A percentile compares a stretch with the other conserved stretches of the same genome.
These are phyloP conservation scores for Babesia ovis DNA, from an alignment of 169 alveolate genomes.

Conservation along the genomic window DNA sequence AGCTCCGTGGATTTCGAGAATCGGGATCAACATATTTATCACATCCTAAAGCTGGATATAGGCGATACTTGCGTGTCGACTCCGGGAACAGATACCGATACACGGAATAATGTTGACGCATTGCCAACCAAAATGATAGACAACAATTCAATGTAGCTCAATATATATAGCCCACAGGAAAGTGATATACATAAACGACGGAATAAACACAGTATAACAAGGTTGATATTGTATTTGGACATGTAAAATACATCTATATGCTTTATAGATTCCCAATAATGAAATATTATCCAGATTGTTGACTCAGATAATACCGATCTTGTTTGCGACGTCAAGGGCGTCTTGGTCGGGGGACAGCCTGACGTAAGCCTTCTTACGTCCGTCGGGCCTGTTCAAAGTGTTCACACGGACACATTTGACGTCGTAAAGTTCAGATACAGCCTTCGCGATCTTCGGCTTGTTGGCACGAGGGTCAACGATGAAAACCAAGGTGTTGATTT, in stretches of 20 bases:
- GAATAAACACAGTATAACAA: neutral
- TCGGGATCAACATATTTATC: conserved; percentile 14
- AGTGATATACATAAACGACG: neutral
- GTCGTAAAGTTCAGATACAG: conserved; percentile 91
- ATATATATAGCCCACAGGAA: neutral
- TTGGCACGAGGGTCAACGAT: conserved; percentile 89
- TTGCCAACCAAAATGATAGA: too few species aligned
- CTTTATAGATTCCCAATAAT: neutral
- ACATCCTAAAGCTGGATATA: conserved; percentile 50
- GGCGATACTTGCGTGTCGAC: too few species aligned
- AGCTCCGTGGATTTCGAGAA: conserved; percentile 36
- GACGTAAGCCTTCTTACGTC: conserved; percentile 97
- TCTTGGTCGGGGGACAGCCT: conserved; percentile 93
- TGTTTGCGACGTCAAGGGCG: conserved; percentile 97
- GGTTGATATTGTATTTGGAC: neutral
- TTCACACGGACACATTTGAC: conserved; percentile 91
- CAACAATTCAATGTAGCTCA: too few species aligned
- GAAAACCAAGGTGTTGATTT: conserved; percentile 95
- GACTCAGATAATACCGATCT: conserved; percentile 94
- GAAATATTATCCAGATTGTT: conserved; percentile 19
- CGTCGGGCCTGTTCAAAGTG: conserved; percentile 95
- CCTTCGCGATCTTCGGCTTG: conserved; percentile 92
- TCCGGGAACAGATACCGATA: neutral
- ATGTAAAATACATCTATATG: neutral
- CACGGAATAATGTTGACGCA: neutral